Evolutionary conservation across 164 flowering plant genomes (phyloP), one percentile per base, ranked within the genome.

Genomic region (Sedum album): DNA sequence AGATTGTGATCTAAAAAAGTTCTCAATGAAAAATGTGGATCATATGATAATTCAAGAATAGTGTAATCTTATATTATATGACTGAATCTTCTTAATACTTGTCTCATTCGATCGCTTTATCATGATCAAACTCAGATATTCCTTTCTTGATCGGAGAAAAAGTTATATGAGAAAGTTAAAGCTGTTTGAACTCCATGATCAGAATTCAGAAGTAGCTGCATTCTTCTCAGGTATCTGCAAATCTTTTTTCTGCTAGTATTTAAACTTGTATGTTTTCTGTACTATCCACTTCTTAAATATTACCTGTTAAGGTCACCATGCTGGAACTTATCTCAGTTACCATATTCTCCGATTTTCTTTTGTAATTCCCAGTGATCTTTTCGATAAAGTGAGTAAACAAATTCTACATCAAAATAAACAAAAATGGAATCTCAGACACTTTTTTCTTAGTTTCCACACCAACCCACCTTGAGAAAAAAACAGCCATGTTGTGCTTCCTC

Each of bases 1-100:
- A 57, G 62, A 57, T 57, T 57, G 62, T 26, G 62, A 57, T 57
- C 62, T 57, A 14, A 28, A 57, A 57, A 57, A 57, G 31, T 57
- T 57, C 15, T 11, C 2, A 20, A 57, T 30, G 60, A 66, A 63
- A 57, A 53, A 53, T 23, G 60, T 0, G 4, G 48, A 57, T 57
- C 62, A 26, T 6, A 26, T 55, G 33, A 57, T 57, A 33, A 57
- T 28, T 57, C 33, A 26, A 57, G 61, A 31, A 55, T 55, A 31
- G 30, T 55, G 61, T 55, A 55, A n/a, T 49, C 61, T 55, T 55
- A 44, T 44, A 44, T 44, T 44, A 26, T 55, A 9, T 15, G 61
- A 55, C 13, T 51, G 0, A 5, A 9, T 23, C 28, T 57, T 33
- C 6, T 20, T 28, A 8, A 57, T 15, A 28, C 28, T 57, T 57